Conservation (phyloP, 345 rosid genomes). For the Hevea brasiliensis region DNA sequence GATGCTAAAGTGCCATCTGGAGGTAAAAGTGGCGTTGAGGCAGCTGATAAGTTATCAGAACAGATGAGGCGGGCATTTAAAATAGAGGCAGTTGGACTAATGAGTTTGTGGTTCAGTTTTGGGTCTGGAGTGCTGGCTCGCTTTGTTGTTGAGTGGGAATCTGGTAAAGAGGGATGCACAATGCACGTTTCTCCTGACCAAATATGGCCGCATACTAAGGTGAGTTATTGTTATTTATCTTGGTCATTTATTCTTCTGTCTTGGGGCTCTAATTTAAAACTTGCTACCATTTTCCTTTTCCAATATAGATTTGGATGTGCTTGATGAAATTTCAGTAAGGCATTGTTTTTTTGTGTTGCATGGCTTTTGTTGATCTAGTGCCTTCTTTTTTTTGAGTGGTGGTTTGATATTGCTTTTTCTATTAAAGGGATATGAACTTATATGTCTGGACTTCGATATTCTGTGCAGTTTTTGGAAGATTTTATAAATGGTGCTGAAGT, state of each 20-base stretch:
- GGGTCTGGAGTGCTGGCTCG: conserved; percentile 88
- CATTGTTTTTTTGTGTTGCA: not conserved
- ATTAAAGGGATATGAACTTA: conserved; percentile 14
- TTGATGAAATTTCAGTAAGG: not conserved
- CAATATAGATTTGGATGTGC: not conserved
- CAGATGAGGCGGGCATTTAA: conserved; percentile 86
- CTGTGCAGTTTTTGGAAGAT: conserved; percentile 77
- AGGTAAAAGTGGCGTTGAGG: conserved; percentile 62
- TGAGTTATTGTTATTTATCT: not conserved
- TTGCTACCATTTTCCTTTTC: too few relatives aligned
- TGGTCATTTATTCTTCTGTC: not conserved
- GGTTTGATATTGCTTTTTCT: too few relatives aligned
- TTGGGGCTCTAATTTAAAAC: too few relatives aligned
- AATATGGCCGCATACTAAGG: conserved; percentile 99
- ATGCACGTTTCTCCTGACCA: conserved; percentile 99
- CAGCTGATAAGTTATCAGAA: conserved; percentile 70
- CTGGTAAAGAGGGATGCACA: conserved; percentile 96
- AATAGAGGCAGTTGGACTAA: conserved; percentile 92
- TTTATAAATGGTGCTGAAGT: conserved; percentile 96
- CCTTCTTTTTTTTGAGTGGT: not conserved
- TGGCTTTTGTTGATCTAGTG: not conserved
- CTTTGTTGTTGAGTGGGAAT: conserved; percentile 98
- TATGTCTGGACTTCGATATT: not conserved
- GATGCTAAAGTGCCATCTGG: conserved; percentile 52
- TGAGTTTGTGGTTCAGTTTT: conserved; percentile 98